A percentile compares a stretch with the other conserved stretches of the same genome.
Evolutionary conservation across 805 yeast species (phyloP).

Genomic region (Schwanniomyces pseudopolymorphus): DNA sequence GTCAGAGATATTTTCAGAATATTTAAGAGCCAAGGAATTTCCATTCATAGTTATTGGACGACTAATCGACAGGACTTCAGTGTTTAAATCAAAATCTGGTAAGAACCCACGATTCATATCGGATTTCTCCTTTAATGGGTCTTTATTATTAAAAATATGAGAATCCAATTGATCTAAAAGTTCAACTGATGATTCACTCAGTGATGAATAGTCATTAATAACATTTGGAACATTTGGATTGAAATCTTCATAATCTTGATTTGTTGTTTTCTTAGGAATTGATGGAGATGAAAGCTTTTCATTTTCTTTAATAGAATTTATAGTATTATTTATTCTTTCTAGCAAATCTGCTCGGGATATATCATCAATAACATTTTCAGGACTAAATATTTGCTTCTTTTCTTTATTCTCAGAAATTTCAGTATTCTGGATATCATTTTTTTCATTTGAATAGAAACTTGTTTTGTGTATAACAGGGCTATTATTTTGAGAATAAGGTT

Average conservation of each 20-base stretch:
- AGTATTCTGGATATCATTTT: background rate
- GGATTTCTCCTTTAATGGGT: background rate
- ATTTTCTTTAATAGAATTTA: constrained; percentile 13
- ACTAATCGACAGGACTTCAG: background rate
- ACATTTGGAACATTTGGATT: background rate
- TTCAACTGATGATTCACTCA: constrained; percentile 16
- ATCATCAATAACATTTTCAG: constrained; percentile 5
- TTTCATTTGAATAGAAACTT: background rate
- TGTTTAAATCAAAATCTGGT: background rate
- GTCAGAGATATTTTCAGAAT: background rate
- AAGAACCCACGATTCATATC: background rate
- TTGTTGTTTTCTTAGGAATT: background rate
- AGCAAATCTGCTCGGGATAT: constrained; percentile 18
- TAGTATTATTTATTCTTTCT: constrained; percentile 25
- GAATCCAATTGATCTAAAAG: constrained; percentile 19
- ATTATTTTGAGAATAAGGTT: too few species aligned
- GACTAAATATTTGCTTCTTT: background rate
- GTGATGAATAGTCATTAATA: constrained; percentile 9
- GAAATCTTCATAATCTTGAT: background rate
- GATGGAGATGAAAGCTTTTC: constrained; percentile 5
- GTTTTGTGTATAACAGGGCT: background rate
- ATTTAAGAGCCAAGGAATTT: background rate
- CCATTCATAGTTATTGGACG: background rate
- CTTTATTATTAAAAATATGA: constrained; percentile 6
- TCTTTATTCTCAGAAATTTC: background rate